phyloP scores from a whole-genome alignment of 179 eudicot species.

The Beta macrorhiza region DNA sequence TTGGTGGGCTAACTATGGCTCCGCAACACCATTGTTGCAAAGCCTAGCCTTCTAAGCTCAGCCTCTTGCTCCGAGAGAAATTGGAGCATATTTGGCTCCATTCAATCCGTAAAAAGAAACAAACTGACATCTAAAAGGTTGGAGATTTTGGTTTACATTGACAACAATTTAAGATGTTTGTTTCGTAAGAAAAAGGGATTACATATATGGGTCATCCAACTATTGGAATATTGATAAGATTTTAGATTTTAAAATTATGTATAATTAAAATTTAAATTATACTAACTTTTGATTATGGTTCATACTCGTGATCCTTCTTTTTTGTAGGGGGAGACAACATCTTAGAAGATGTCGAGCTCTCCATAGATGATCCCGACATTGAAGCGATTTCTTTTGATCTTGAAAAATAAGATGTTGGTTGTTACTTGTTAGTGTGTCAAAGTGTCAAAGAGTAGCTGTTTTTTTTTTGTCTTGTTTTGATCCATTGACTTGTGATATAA shows the following conservation, averaged over 20 bases:
- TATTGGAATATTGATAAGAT: slow-evolving; percentile 17
- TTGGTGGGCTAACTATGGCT: no score
- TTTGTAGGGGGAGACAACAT: background rate
- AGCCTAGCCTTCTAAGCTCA: slow-evolving; percentile 3
- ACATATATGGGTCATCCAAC: background rate
- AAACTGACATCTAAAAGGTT: background rate
- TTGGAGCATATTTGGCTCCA: background rate
- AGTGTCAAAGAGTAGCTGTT: no score
- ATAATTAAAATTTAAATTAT: background rate
- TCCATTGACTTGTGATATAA: no score
- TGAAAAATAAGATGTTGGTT: no score
- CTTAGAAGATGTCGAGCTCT: background rate
- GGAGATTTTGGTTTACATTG: slow-evolving; percentile 6
- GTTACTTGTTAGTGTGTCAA: no score
- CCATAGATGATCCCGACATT: background rate
- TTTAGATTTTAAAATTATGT: background rate
- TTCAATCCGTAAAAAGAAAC: slow-evolving; percentile 17
- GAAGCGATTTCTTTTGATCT: background rate
- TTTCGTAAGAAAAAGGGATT: background rate
- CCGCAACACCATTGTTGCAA: slow-evolving; percentile 11
- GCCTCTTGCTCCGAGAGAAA: slow-evolving; percentile 10
- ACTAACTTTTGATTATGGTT: background rate
- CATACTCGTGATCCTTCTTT: background rate
- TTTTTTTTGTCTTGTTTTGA: no score
- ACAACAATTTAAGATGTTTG: background rate